These are phyloP conservation scores for Mycena albidolilacea DNA, from an alignment of 768 basidiomycete genomes.

Conservation along the genomic window DNA sequence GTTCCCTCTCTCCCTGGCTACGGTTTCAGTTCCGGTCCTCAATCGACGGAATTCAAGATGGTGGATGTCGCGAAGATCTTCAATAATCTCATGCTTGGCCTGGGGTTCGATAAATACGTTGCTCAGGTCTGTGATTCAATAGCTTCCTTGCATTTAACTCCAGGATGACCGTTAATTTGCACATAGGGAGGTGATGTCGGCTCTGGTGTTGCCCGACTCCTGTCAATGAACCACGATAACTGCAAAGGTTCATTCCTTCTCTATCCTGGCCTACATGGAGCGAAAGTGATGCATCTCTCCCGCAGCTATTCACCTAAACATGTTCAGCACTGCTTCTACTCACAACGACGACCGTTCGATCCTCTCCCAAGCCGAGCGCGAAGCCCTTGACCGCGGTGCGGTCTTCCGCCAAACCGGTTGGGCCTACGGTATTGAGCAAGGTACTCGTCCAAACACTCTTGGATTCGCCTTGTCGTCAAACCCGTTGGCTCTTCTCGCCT, in stretches of 20 bases:
- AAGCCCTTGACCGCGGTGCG: slow-evolving; percentile 23
- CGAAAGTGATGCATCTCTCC: slow-evolving; percentile 12
- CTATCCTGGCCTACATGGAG: slow-evolving; percentile 12
- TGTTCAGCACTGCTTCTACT: slow-evolving; percentile 20
- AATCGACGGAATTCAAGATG: slow-evolving; percentile 24
- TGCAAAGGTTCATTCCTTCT: slow-evolving; percentile 25
- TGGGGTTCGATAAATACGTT: slow-evolving; percentile 29
- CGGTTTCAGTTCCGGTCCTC: slow-evolving; percentile 26
- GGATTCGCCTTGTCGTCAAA: slow-evolving; percentile 30
- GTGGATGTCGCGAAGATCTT: slow-evolving; percentile 26
- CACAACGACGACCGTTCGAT: slow-evolving; percentile 26
- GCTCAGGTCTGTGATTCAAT: slow-evolving; percentile 27
- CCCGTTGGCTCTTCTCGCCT: slow-evolving; percentile 29
- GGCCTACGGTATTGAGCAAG: slow-evolving; percentile 27
- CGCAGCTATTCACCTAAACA: slow-evolving; percentile 28
- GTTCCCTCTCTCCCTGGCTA: slow-evolving; percentile 27
- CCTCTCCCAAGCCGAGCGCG: slow-evolving; percentile 29
- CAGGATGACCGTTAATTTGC: slow-evolving; percentile 17
- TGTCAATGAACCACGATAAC: slow-evolving; percentile 24
- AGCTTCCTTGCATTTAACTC: slow-evolving; percentile 22
- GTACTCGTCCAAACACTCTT: slow-evolving; percentile 30
- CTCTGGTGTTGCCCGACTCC: slow-evolving; percentile 10
- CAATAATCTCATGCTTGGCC: slow-evolving; percentile 27
- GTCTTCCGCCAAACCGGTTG: slow-evolving; percentile 28
- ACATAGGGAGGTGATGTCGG: slow-evolving; percentile 22